phyloP scores from a whole-genome alignment of 1,284 basidiomycete genomes.

The Athelia psychrophila region DNA sequence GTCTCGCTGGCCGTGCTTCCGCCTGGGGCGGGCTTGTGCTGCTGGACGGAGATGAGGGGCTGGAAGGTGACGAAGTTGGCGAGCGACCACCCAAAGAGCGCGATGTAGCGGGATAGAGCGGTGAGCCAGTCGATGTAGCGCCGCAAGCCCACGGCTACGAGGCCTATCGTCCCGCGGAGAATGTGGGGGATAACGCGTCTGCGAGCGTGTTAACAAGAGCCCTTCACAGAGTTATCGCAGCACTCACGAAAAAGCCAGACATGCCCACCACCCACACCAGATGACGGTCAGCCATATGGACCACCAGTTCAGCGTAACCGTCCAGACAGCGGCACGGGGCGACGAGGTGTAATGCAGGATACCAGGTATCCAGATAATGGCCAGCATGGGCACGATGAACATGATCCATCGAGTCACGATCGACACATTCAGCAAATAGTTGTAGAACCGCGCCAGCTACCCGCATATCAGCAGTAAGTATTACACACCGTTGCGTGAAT shows the following conservation, averaged over 20 bases:
- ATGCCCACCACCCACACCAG: slow-evolving; percentile 86
- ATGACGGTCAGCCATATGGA: slow-evolving; percentile 81
- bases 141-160: slow-evolving; percentile 66
- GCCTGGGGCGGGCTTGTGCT: slow-evolving; percentile 23
- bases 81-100: slow-evolving; percentile 73
- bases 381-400: slow-evolving; percentile 75
- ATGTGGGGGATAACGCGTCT: slow-evolving; percentile 56
- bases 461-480: slow-evolving; percentile 1
- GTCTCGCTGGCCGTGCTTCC: slow-evolving; percentile 10
- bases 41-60: slow-evolving; percentile 56
- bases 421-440: slow-evolving; percentile 74
- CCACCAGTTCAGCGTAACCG: slow-evolving; percentile 76
- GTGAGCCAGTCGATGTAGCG: slow-evolving; percentile 78
- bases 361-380: slow-evolving; percentile 72
- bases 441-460: slow-evolving; percentile 61
- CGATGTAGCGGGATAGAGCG: slow-evolving; percentile 63
- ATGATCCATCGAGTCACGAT: slow-evolving; percentile 81
- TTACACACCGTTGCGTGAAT: not conserved
- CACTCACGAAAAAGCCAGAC: slow-evolving; percentile 62
- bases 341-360: slow-evolving; percentile 69
- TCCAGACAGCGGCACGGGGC: slow-evolving; percentile 54
- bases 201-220: slow-evolving; percentile 4
- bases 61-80: slow-evolving; percentile 67
- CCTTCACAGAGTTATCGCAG: slow-evolving; percentile 20
- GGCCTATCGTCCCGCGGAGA: slow-evolving; percentile 63